Evolutionary conservation across 208 protist species (phyloP).

Genomic region (Crithidia sp.): DNA sequence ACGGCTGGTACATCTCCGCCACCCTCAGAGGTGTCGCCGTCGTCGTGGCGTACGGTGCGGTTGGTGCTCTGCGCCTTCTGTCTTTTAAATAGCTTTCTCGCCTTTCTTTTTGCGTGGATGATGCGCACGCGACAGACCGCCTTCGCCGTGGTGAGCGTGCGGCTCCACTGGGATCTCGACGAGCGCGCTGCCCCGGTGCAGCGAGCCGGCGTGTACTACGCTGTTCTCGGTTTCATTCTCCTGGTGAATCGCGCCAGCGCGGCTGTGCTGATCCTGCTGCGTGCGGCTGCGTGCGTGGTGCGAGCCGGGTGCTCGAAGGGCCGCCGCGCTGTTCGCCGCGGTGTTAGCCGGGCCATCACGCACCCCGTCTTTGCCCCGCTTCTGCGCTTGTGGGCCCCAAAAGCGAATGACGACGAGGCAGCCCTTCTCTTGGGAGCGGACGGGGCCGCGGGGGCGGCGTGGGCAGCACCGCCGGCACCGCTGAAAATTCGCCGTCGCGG

Average conservation of each 20-base stretch:
- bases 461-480: neutral
- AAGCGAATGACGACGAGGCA: neutral
- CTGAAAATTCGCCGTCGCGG: constrained; percentile 21
- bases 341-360: neutral
- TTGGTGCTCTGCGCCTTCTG: constrained; percentile 24
- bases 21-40: neutral
- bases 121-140: constrained; percentile 26
- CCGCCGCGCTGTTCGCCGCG: neutral
- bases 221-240: constrained; percentile 21
- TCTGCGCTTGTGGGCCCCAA: neutral
- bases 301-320: neutral
- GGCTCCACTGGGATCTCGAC: constrained; percentile 25
- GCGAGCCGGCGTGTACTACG: constrained; percentile 38
- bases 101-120: constrained; percentile 58
- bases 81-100: constrained; percentile 31
- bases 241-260: constrained; percentile 9
- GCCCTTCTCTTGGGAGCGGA: neutral
- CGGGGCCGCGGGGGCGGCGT: neutral
- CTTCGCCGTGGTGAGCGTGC: constrained; percentile 32
- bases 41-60: neutral
- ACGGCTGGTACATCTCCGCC: neutral
- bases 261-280: neutral
- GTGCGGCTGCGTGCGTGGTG: neutral
- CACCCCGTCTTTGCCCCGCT: neutral
- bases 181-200: constrained; percentile 20